Base-by-base conservation (phyloP, 345 rosid species). In the Aethionema arabicum region DNA sequence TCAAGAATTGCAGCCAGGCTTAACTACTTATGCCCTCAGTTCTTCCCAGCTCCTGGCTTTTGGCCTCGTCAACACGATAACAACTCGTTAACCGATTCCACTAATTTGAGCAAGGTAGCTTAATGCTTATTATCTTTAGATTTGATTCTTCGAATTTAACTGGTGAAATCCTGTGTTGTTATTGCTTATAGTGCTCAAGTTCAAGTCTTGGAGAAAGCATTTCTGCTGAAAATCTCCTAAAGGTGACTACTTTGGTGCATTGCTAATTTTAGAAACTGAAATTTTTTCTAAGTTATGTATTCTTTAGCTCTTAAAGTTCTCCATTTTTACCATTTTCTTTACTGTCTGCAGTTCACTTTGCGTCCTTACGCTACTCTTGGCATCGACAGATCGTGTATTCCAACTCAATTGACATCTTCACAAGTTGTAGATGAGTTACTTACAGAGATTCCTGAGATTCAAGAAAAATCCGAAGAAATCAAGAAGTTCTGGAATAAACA, bases 181-280 rank as follows among this genome's bases (percentile, higher is more conserved):
- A 65, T 63, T 59, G 46, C 33, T 56, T 13, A 51, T 79, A 88
- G 98, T 78, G 45, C 73, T 44, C 65, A 41, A 63, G 67, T 69
- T 42, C 72, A 48, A 44, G 66, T 60, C 65, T 68, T 21, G 57
- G 64, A 72, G 75, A 72, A 72, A 76, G 74, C 59, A 68, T 77
- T 55, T 76, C 78, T 21, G 95, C 98, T 42, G 93, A 89, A 78
- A 92, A 92, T 89, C 96, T 92, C 29, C 92, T 92, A 8, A 92
- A 92, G 98, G 98, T 87, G 78, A 35, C 3, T 4, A 36, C 41
- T 21, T 21, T 21, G 27, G 27, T 21, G 27, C 27, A 21, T 21
- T 21, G 27, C 27, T 21, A 21, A 21, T 21, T 21, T 38, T 49
- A 29, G 32, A 62, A 39, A 2, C 5, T 49, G 37, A 48, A 11